Percentiles rank a stretch among this genome's conserved stretches.
These are phyloP conservation scores for Hibiscus syriacus DNA, from an alignment of 345 rosid genomes.

Conservation along the genomic window DNA sequence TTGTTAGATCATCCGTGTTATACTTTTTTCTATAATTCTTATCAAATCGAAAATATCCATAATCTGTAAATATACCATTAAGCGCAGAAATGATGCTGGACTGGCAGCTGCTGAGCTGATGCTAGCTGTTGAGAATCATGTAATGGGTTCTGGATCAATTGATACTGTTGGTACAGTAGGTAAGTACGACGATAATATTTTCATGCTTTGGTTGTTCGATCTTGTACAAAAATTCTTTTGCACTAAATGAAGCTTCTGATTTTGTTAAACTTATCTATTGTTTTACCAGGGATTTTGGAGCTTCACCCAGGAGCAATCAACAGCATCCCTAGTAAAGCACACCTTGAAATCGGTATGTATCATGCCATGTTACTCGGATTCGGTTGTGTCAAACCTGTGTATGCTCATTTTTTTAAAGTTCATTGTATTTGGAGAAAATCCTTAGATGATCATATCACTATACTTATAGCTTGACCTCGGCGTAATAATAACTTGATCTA, in stretches of 20 bases:
- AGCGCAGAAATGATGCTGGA: conserved; percentile 82
- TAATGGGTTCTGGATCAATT: conserved; percentile 69
- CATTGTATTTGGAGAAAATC: neutral
- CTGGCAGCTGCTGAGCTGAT: conserved; percentile 94
- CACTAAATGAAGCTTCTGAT: neutral
- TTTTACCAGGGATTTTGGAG: conserved; percentile 60
- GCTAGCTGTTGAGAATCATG: conserved; percentile 85
- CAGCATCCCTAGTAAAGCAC: conserved; percentile 95
- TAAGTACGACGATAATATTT: conserved; percentile 19
- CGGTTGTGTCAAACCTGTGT: neutral
- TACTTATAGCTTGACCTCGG: neutral
- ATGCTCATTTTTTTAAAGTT: neutral
- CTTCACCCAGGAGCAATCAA: conserved; percentile 95
- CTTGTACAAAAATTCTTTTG: neutral
- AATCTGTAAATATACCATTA: conserved; percentile 4
- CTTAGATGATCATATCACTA: neutral
- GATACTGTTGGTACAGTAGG: conserved; percentile 98
- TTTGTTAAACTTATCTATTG: neutral
- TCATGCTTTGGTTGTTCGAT: neutral
- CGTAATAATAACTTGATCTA: too few species aligned
- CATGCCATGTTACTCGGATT: too few species aligned
- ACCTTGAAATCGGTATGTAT: conserved; percentile 81
- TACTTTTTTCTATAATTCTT: neutral
- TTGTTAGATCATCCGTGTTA: neutral
- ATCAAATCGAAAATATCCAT: neutral